Conservation (phyloP, 257 asterid genomes). For the Avicennia marina region DNA sequence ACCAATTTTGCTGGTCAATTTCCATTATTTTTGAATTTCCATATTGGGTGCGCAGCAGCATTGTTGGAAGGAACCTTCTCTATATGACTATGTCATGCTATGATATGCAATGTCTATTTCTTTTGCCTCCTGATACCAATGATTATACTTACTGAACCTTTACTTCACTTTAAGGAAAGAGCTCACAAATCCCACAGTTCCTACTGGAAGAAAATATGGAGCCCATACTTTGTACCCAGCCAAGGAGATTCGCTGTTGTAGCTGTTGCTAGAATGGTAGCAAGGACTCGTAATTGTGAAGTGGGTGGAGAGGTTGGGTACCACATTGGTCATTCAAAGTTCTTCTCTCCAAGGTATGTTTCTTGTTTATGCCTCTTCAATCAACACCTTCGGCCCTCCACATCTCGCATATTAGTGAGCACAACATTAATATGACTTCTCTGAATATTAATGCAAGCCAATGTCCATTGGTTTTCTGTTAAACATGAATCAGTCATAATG, state of each 20-base stretch:
- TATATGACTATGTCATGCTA: background rate
- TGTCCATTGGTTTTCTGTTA: background rate
- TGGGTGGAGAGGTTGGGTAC: conserved; percentile 93
- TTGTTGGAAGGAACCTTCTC: background rate
- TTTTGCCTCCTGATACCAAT: conserved; percentile 8
- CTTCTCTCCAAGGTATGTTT: conserved; percentile 64
- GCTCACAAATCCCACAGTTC: conserved; percentile 97
- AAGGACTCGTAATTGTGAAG: conserved; percentile 73
- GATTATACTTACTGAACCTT: conserved; percentile 12
- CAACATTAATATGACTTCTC: background rate
- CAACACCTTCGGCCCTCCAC: background rate
- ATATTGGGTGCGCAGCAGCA: background rate
- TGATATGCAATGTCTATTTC: background rate
- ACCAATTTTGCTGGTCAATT: background rate
- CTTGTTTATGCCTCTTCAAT: conserved; percentile 16
- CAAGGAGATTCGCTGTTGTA: conserved; percentile 97
- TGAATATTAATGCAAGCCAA: background rate
- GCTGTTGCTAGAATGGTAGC: conserved; percentile 98
- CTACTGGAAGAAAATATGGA: conserved; percentile 68
- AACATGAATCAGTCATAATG: background rate
- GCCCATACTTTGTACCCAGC: conserved; percentile 92
- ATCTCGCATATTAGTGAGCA: background rate
- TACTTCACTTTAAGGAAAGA: conserved; percentile 54
- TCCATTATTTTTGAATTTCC: background rate
- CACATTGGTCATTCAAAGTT: conserved; percentile 94